phyloP scores from a whole-genome alignment of 495 filamentous ascomycete genomes.

The Bryoglossum gracile region DNA sequence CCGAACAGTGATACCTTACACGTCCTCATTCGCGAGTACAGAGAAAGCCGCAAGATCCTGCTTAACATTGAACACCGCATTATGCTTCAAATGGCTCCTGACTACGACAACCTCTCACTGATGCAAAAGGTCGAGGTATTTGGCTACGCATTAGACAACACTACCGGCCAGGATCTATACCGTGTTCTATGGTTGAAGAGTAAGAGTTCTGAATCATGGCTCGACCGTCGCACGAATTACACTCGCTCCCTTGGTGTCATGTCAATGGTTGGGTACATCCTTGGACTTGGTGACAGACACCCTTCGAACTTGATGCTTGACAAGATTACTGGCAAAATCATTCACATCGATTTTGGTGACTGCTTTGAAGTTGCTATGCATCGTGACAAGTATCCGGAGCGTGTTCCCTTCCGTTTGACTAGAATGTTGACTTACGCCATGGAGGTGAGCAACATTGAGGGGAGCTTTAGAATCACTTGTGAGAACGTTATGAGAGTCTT shows the following conservation, averaged over 20 bases:
- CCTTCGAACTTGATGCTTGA: constrained; percentile 97
- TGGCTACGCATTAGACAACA: constrained; percentile 97
- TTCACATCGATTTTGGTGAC: constrained; percentile 98
- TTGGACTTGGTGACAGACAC: constrained; percentile 92
- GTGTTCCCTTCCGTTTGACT: constrained; percentile 94
- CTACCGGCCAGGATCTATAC: constrained; percentile 96
- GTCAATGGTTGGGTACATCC: constrained; percentile 99
- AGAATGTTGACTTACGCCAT: constrained; percentile 99
- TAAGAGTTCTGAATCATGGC: constrained; percentile 95
- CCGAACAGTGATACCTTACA: constrained; percentile 96
- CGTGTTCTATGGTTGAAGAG: constrained; percentile 97
- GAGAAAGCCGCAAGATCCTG: constrained; percentile 91
- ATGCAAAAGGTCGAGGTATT: constrained; percentile 99
- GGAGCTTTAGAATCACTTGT: constrained; percentile 93
- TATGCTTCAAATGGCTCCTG: constrained; percentile 99
- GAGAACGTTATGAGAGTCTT: constrained; percentile 98
- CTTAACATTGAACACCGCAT: constrained; percentile 99
- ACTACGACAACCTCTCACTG: constrained; percentile 94
- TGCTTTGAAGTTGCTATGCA: constrained; percentile 99
- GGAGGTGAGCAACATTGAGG: constrained; percentile 99
- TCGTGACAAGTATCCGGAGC: constrained; percentile 96
- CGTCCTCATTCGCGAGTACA: constrained; percentile 92
- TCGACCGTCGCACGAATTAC: constrained; percentile 94
- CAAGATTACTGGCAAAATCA: constrained; percentile 86
- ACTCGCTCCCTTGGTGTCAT: constrained; percentile 95